A percentile compares a stretch with the other conserved stretches of the same genome.
phyloP scores from a whole-genome alignment of 2,329 filamentous ascomycete species.

The Penicillium vulpinum region DNA sequence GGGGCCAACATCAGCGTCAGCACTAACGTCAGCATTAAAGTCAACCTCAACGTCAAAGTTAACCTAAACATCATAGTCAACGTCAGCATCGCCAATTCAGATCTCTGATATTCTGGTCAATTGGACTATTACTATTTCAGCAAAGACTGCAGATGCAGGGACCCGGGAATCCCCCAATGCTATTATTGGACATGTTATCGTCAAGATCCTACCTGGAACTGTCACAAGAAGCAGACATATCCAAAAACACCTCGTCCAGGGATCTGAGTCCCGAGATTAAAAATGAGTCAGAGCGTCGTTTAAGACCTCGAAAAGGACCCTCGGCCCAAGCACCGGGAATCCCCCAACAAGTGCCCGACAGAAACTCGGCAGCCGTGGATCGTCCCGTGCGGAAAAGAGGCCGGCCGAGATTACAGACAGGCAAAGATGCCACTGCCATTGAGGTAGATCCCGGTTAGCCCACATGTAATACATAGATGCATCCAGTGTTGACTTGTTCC shows the following conservation, averaged over 20 bases:
- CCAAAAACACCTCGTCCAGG: background rate
- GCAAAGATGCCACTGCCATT: constrained; percentile 23
- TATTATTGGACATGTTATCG: constrained; percentile 17
- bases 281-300: constrained; percentile 8
- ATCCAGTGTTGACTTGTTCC: constrained; percentile 5
- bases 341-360: constrained; percentile 6
- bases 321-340: constrained; percentile 8
- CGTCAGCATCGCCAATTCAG: background rate
- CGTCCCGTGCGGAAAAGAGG: constrained; percentile 22
- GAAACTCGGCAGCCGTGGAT: constrained; percentile 6
- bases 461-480: background rate
- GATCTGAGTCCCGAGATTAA: background rate
- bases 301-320: background rate
- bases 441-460: constrained; percentile 15
- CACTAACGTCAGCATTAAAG: no score
- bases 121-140: background rate
- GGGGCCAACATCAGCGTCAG: no score
- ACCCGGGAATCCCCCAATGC: background rate
- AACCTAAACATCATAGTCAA: no score
- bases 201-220: constrained; percentile 23
- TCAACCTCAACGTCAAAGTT: background rate
- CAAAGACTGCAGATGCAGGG: constrained; percentile 6
- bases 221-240: background rate
- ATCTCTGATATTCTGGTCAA: background rate
- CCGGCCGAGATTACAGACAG: constrained; percentile 18